Conservation (phyloP, 108 stramenopile species). For the Conticribra weissflogii region DNA sequence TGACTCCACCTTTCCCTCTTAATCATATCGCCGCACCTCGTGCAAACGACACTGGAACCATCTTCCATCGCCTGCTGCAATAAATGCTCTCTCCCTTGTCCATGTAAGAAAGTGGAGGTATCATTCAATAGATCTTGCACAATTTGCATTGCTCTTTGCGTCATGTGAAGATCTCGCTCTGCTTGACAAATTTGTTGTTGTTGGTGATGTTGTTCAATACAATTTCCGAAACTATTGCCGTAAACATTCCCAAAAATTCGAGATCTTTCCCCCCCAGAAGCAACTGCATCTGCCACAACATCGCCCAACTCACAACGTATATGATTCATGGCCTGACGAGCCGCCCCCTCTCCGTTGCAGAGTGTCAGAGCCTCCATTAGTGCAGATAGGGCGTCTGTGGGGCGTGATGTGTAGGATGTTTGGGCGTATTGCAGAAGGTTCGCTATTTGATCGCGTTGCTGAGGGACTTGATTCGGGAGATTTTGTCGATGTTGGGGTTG, state of each 20-base stretch:
- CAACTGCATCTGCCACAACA: slow-evolving; percentile 38
- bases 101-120: slow-evolving; percentile 44
- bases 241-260: too few species aligned
- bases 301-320: slow-evolving; percentile 54
- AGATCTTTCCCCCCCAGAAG: too few species aligned
- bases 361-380: slow-evolving; percentile 55
- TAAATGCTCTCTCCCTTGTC: slow-evolving; percentile 48
- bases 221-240: too few species aligned
- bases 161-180: slow-evolving; percentile 14
- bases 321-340: slow-evolving; percentile 37
- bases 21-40: slow-evolving; percentile 50
- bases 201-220: slow-evolving; percentile 4
- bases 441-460: slow-evolving; percentile 40
- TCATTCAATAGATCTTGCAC: slow-evolving; percentile 44
- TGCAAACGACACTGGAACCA: slow-evolving; percentile 52
- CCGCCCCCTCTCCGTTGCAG: slow-evolving; percentile 31
- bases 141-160: slow-evolving; percentile 38
- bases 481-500: slow-evolving; percentile 20
- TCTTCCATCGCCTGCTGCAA: slow-evolving; percentile 63
- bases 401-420: slow-evolving; percentile 47
- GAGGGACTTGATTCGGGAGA: too few species aligned
- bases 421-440: slow-evolving; percentile 47
- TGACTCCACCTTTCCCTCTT: slow-evolving; percentile 45
- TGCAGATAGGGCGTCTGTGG: slow-evolving; percentile 52
- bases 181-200: neutral